A percentile compares a stretch with the other conserved stretches of the same genome.
Conservation (phyloP, 202 grass and related monocot genomes). For the Schoenoplectus triqueter region DNA sequence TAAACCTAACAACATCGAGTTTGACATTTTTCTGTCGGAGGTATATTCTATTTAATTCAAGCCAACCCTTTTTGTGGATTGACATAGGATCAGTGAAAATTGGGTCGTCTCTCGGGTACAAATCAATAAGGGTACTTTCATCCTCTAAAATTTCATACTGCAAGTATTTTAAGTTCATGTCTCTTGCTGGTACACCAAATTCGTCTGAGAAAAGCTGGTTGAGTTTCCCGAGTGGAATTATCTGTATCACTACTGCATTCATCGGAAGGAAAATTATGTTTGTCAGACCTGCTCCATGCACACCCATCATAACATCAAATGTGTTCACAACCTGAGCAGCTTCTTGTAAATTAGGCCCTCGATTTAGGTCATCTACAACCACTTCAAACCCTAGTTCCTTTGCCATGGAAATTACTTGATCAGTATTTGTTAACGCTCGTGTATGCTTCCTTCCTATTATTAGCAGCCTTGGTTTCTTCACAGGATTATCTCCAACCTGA, state of each 20-base stretch:
- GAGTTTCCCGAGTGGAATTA: conserved; percentile 70
- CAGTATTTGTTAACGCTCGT: conserved; percentile 57
- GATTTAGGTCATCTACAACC: conserved; percentile 62
- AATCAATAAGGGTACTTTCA: conserved; percentile 71
- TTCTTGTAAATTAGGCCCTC: conserved; percentile 51
- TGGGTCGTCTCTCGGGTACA: conserved; percentile 64
- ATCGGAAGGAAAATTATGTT: conserved; percentile 82
- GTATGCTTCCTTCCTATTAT: conserved; percentile 67
- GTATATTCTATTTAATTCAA: conserved; percentile 63
- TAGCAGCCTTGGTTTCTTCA: conserved; percentile 49
- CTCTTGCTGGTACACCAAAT: conserved; percentile 59
- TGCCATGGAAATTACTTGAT: conserved; percentile 45
- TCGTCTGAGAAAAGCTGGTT: conserved; percentile 61
- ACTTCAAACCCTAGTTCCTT: conserved; percentile 56
- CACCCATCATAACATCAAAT: conserved; percentile 68
- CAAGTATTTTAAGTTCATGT: conserved; percentile 83
- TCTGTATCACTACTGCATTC: conserved; percentile 70
- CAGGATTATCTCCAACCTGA: conserved; percentile 34
- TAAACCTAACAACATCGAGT: conserved; percentile 61
- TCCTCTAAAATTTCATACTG: conserved; percentile 69
- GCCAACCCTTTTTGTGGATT: conserved; percentile 72
- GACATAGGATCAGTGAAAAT: conserved; percentile 71
- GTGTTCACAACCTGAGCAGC: conserved; percentile 69
- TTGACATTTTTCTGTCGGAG: conserved; percentile 72
- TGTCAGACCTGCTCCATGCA: conserved; percentile 75